Evolutionary conservation across 192 early-diverging fungal species (phyloP), one percentile per base, ranked within the genome.

Genomic region (Rhizophagus clarus): DNA sequence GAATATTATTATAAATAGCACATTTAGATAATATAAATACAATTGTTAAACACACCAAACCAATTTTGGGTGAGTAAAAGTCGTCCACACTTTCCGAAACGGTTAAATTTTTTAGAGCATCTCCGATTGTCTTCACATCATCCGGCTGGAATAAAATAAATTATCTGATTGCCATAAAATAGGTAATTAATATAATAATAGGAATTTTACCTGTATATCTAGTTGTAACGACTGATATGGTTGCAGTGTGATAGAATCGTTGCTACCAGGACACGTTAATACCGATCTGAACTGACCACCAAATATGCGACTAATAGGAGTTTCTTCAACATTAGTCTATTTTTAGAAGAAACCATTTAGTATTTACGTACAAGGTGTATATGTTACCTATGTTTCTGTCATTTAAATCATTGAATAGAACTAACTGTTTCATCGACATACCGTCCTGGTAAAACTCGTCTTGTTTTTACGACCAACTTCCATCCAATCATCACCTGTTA

Each of bases 381-480:
- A n/a, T n/a, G n/a, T n/a, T n/a, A n/a, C n/a, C n/a, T n/a, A n/a
- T n/a, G n/a, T n/a, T n/a, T n/a, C n/a, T n/a, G n/a, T n/a, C n/a
- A n/a, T n/a, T n/a, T n/a, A n/a, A n/a, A n/a, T n/a, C n/a, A n/a
- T n/a, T n/a, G n/a, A n/a, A n/a, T 86, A 40, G 32, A n/a, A 71
- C 24, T 73, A 3, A 64, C 26, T 74, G 11, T 32, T 15, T 62
- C 45, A 67, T 15, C 24, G 51, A 60, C 5, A 32, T 61, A 81
- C 88, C 81, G 80, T 82, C 70, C 91, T 91, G 64, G 91, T 91
- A 82, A 83, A 88, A 8, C 87, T 85, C 4, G 89, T 88, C 87
- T 91, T 93, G 84, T 97, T 95, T 68, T 96, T 96, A 1, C 83
- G 88, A 3, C 97, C 97, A 11, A 99, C 97, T 83, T 98, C 96